Base-by-base conservation (phyloP, 2,329 filamentous ascomycete species). In the Bretziella fagacearum region DNA sequence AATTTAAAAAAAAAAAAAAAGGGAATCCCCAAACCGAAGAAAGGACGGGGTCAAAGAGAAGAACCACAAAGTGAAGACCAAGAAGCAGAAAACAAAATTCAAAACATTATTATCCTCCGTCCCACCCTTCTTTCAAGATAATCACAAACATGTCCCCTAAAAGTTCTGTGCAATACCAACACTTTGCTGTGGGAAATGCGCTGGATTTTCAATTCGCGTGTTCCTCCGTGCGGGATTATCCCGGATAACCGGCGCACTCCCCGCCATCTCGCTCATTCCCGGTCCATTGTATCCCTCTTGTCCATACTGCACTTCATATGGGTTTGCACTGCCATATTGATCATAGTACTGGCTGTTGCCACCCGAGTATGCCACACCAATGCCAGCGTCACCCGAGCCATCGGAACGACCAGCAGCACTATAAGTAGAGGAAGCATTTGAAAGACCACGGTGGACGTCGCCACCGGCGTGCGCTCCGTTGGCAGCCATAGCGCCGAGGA, bases 161-260 rank as follows among this genome's bases (percentile, higher is more conserved):
- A 98, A 98, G 63, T 98, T 98, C 64, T 96, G 91, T 26, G 91
- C 84, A 57, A 98, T 95, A 50, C 91, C 91, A 32, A 84, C 84
- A 56, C 84, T 93, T 66, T 93, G 86, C 59, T 93, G 84, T 8
- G 89, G 87, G 57, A 84, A 93, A 52, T 91, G 83, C 37, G 83
- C 76, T 2, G 85, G 81, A 59, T 81, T 93, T 65, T 96, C 87
- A 57, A 98, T 96, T 52, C 87, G 77, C 10, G 91, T 95, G 65
- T 95, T 95, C 54, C 91, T 77, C 55, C 91, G 72, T 23, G 91
- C 91, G 53, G 82, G 81, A 54, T 96, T 91, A 61, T 98, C 91
- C 48, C 87, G 77, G 53, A 98, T 95, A 45, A 98, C 74, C 30
- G 62, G 62, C 55, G 70, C 70, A 26, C 65, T 62, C 22, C 62